Base-by-base conservation (phyloP, 495 filamentous ascomycete species). In the Podospora appendiculata region DNA sequence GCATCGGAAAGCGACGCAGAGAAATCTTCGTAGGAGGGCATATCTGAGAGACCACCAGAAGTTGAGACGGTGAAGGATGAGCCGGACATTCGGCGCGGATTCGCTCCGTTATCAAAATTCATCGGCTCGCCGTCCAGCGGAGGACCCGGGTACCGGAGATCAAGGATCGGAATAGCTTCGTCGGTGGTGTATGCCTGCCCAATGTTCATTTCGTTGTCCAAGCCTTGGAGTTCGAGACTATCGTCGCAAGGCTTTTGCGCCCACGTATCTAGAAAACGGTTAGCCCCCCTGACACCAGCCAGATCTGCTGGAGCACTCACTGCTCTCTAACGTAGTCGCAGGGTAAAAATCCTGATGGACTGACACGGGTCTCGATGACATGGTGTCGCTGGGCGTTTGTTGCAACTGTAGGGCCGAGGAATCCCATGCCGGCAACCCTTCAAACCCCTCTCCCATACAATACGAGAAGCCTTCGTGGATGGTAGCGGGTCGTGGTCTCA, bases 381-480 rank as follows among this genome's bases (percentile, higher is more conserved):
- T 68, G 45, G 65, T 64, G 52, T 75, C 77, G 54, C 72, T 71
- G 13, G 74, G 68, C 33, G 68, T 64, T 41, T 72, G 67, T 45
- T 77, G 70, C 58, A 71, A 71, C 33, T 77, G 71, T 59, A 79
- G 63, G 9, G 72, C 72, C 32, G 76, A 73, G 9, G 78, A 68
- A 53, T 76, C 79, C 79, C 78, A 83, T 10, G 78, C 73, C 32
- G 78, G 67, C 47, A 79, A 55, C 0, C 71, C 63, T 25, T 69
- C 65, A 41, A 71, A 80, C 14, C 74, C 71, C 39, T 75, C 77
- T 18, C 72, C 69, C 47, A 81, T 67, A 55, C 77, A 79, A 52
- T 77, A 82, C 40, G 76, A 74, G 58, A 82, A 83, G 39, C 73
- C 76, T 63, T 82, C 79, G 49, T 80, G 76, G 52, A 82, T 81